Evolutionary conservation across 2,329 filamentous ascomycete genomes (phyloP), one percentile per base, ranked within the genome.

Genomic region (Fusarium virguliforme): DNA sequence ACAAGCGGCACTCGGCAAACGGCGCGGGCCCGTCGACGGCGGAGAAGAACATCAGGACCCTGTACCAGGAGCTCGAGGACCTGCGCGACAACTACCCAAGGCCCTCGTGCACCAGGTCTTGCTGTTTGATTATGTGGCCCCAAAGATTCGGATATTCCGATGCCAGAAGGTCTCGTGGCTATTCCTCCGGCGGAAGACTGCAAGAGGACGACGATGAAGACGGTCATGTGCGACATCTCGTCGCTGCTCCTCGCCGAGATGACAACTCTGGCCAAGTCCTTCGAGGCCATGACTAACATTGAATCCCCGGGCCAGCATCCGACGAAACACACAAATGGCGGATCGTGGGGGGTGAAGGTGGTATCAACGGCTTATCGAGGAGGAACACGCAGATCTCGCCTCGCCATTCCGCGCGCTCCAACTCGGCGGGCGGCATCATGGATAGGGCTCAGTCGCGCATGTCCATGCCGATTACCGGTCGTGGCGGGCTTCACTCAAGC

Each of bases 141-240:
- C 2, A 77, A 82, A 46, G 83, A 86, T 54, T 83, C 82, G 13
- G 82, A 85, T 3, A 82, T 89, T 15, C 86, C 86, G 24, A 83
- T 91, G 48, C 88, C 89, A 3, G 89, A 94, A 72, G 92, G 91
- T 53, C 87, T 96, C 41, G 84, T 91, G 50, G 86, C 89, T 40
- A 88, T 97, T 28, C 94, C 94, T 15, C 89, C 91, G 0, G 83
- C 84, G 22, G 87, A 91, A 62, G 84, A 89, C 30, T 92, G 90
- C 50, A 93, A 90, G 76, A 87, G 89, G 54, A 96, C 94, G 2
- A 96, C 94, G 1, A 90, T 95, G 79, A 94, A 93, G 81, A 93
- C 92, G 0, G 86, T 93, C 75, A 91, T 95, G 88, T 94, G 92
- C 76, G 91, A 94, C 78, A 88, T 95, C 61, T 93, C 92, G 4